These are phyloP conservation scores for Lactarius deliciosus DNA, from an alignment of 768 basidiomycete genomes.

Conservation along the genomic window DNA sequence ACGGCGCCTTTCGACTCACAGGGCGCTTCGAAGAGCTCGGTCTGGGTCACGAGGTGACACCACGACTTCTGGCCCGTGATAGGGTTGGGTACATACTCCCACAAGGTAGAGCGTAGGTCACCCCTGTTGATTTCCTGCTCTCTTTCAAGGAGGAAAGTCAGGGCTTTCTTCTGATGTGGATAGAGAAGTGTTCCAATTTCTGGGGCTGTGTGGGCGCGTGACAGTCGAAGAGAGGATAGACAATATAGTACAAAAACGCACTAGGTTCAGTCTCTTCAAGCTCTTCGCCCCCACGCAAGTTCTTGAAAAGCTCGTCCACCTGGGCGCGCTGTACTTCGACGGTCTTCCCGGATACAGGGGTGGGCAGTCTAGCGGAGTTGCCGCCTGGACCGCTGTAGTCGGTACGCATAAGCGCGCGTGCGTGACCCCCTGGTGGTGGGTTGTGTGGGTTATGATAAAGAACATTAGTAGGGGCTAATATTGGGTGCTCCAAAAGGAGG, in stretches of 20 bases:
- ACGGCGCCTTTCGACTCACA: constrained; percentile 82
- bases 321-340: constrained; percentile 91
- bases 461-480: constrained; percentile 52
- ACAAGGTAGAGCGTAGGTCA: constrained; percentile 69
- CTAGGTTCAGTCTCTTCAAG: constrained; percentile 82
- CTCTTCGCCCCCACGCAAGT: constrained; percentile 82
- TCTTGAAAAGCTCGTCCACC: constrained; percentile 92
- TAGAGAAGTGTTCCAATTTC: constrained; percentile 87
- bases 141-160: constrained; percentile 92
- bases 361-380: constrained; percentile 51
- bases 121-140: constrained; percentile 63
- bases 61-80: constrained; percentile 54
- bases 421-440: constrained; percentile 69
- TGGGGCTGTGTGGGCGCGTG: constrained; percentile 42
- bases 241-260: constrained; percentile 42
- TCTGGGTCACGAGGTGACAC: constrained; percentile 83
- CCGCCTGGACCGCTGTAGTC: constrained; percentile 44
- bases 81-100: constrained; percentile 58
- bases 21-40: constrained; percentile 66
- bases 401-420: constrained; percentile 43
- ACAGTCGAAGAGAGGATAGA: constrained; percentile 29
- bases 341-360: constrained; percentile 65
- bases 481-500: constrained; percentile 79
- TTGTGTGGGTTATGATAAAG: constrained; percentile 90
- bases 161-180: constrained; percentile 97